Evolutionary conservation across 2,329 filamentous ascomycete species (phyloP), one percentile per base, ranked within the genome.

Genomic region (Piedraia hortae): DNA sequence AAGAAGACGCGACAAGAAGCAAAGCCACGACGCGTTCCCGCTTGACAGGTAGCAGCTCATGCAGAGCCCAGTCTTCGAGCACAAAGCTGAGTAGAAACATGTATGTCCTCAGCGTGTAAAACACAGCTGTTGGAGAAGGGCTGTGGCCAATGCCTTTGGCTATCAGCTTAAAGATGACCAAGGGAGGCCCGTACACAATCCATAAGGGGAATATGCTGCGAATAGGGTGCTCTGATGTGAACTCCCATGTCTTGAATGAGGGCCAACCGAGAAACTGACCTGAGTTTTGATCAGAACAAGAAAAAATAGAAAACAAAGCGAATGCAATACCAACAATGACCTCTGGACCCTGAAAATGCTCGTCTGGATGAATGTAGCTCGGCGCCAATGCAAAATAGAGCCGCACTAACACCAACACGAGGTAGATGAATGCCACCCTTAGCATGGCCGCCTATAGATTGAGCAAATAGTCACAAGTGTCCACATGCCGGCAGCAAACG

Each of bases 271-370:
- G 91, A 36, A 91, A 75, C 44, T 82, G 69, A 38, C 80, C 82
- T 91, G 39, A 12, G 21, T 23, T 18, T 14, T 21, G 19, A 26
- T 27, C 27, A 20, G 15, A 14, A 9, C 16, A 12, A 10, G 16
- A 10, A 10, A 13, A 17, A 7, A 1, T 4, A 20, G 10, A 12
- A 8, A 18, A 17, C 6, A 6, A 18, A 10, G 10, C 7, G 7
- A 17, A 17, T 17, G 7, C 7, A 17, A 51, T 62, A 91, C 82
- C 82, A 39, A 82, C 80, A 40, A 93, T 85, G 32, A 93, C 70
- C 53, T 97, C 85, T 9, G 85, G 85, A 16, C 85, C 85, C 51
- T 97, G 85, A 40, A 97, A 97, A 54, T 93, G 85, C 57, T 97
- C 85, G 51, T 97, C 85, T 4, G 85, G 85, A 46, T 97, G 85